phyloP scores from a whole-genome alignment of 192 early-diverging fungal species.

The Backusella australiensis region DNA sequence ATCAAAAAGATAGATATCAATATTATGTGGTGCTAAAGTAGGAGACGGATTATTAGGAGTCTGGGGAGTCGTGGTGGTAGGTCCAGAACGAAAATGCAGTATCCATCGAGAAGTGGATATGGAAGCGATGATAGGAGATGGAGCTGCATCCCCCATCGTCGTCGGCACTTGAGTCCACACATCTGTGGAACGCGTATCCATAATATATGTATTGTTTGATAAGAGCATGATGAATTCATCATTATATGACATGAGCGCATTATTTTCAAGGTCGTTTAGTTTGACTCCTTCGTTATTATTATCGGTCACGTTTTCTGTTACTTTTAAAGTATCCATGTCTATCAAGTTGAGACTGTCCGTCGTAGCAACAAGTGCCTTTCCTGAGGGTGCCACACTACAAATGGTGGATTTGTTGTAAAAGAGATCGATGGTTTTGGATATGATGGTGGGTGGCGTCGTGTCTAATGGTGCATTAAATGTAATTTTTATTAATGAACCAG shows the following conservation, averaged over 20 bases:
- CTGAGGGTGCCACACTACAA: background rate
- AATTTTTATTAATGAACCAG: background rate
- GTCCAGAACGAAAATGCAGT: constrained; percentile 10
- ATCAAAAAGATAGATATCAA: background rate
- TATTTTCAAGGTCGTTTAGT: background rate
- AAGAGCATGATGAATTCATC: constrained; percentile 5
- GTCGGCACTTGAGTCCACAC: background rate
- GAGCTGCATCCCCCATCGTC: background rate
- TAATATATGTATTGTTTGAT: background rate
- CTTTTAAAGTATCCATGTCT: background rate
- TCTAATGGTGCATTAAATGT: background rate
- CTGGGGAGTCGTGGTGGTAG: background rate
- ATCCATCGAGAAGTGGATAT: constrained; percentile 5
- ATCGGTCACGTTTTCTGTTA: background rate
- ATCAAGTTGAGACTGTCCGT: background rate
- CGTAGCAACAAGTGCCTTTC: background rate
- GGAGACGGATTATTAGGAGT: background rate
- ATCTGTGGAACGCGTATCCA: background rate
- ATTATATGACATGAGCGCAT: background rate
- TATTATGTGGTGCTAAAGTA: background rate
- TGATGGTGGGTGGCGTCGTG: background rate
- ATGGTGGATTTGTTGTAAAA: background rate
- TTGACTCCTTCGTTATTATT: background rate
- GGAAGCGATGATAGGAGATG: background rate
- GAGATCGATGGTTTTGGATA: background rate